Conservation (phyloP, 495 filamentous ascomycete genomes). For the Penicillium goetzii region DNA sequence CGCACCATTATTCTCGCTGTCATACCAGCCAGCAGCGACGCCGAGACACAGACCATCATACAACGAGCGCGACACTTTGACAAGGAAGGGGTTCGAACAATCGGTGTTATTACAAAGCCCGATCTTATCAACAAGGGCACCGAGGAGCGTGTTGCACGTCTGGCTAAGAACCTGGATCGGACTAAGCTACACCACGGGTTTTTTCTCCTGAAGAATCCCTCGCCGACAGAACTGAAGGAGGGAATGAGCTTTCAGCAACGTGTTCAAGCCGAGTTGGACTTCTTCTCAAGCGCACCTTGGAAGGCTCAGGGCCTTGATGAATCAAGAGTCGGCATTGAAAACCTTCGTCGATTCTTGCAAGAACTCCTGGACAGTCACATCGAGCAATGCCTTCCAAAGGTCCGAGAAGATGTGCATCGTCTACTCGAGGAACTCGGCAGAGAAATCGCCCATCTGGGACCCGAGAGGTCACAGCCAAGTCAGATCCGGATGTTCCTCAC, state of each 20-base stretch:
- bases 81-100: conserved; percentile 47
- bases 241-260: conserved; percentile 17
- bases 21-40: conserved; percentile 54
- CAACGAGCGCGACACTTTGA: conserved; percentile 50
- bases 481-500: background rate
- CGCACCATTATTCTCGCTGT: conserved; percentile 43
- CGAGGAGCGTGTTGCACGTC: conserved; percentile 33
- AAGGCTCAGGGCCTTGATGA: conserved; percentile 22
- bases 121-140: conserved; percentile 45
- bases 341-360: conserved; percentile 29
- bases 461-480: background rate
- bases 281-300: conserved; percentile 30
- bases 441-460: conserved; percentile 22
- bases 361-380: conserved; percentile 34
- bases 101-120: conserved; percentile 61
- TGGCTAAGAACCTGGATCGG: conserved; percentile 47
- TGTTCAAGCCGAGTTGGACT: conserved; percentile 15
- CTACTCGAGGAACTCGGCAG: conserved; percentile 15
- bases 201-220: conserved; percentile 49
- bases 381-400: conserved; percentile 32
- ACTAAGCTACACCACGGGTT: conserved; percentile 51
- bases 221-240: conserved; percentile 24
- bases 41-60: conserved; percentile 55
- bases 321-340: conserved; percentile 30
- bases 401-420: conserved; percentile 23